A percentile compares a stretch with the other conserved stretches of the same genome.
Conservation (phyloP, 805 yeast species). For the Monosporozyma siamensis region DNA sequence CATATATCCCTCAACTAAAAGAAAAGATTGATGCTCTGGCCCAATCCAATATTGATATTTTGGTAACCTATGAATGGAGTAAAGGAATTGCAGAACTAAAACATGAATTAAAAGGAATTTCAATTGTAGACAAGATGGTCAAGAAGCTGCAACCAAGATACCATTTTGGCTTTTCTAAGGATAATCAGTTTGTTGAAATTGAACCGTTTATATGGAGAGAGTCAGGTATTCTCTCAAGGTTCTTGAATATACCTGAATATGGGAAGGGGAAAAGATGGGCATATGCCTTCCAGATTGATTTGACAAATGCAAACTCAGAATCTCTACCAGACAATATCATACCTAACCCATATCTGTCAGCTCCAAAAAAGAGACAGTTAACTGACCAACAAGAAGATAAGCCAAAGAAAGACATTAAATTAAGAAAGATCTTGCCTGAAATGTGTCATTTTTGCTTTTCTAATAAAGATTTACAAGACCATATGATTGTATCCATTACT, state of each 20-base stretch:
- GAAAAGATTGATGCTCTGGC: slow-evolving; percentile 9
- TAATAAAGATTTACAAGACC: slow-evolving; percentile 66
- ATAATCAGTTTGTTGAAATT: slow-evolving; percentile 44
- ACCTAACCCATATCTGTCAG: slow-evolving; percentile 9
- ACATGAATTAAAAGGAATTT: slow-evolving; percentile 36
- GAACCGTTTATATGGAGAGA: slow-evolving; percentile 50
- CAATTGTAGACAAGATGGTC: slow-evolving; percentile 39
- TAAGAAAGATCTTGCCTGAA: slow-evolving; percentile 43
- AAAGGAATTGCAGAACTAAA: slow-evolving; percentile 38
- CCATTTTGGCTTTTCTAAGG: slow-evolving; percentile 42
- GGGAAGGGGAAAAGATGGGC: slow-evolving; percentile 56
- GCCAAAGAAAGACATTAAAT: slow-evolving; percentile 2
- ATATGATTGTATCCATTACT: slow-evolving; percentile 73
- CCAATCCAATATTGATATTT: slow-evolving; percentile 38
- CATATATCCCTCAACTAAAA: slow-evolving; percentile 21
- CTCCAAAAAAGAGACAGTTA: slow-evolving; percentile 5
- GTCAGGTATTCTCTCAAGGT: slow-evolving; percentile 41
- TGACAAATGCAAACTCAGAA: slow-evolving; percentile 15
- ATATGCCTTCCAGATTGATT: slow-evolving; percentile 54
- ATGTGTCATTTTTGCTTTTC: slow-evolving; percentile 78
- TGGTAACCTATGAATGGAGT: slow-evolving; percentile 58
- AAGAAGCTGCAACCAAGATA: slow-evolving; percentile 47
- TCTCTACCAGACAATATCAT: slow-evolving; percentile 16
- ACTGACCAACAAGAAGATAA: background rate
- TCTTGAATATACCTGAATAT: slow-evolving; percentile 54